A percentile compares a stretch with the other conserved stretches of the same genome.
Evolutionary conservation across 352 stramenopile species (phyloP).

Genomic region (Lagenidium sp.): DNA sequence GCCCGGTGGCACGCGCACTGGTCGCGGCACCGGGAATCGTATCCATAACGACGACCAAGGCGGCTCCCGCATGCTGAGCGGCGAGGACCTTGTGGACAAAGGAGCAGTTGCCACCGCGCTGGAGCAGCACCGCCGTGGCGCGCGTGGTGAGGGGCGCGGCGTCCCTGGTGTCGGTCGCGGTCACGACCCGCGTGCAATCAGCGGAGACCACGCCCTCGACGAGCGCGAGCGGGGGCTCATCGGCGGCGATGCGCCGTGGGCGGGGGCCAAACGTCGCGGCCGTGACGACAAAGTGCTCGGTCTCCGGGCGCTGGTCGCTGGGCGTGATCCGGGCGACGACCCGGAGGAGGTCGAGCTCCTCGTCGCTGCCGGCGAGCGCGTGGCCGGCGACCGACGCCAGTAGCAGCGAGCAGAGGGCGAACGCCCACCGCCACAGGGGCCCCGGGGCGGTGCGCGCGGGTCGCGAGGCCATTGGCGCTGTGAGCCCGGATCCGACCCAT

Average conservation of each 20-base stretch:
- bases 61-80: slow-evolving; percentile 19
- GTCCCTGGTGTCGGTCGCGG: slow-evolving; percentile 6
- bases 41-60: slow-evolving; percentile 41
- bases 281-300: slow-evolving; percentile 6
- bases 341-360: slow-evolving; percentile 9
- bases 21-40: slow-evolving; percentile 29
- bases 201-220: too few species aligned
- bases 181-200: slow-evolving; percentile 6
- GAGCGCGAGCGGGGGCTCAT: not conserved
- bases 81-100: slow-evolving; percentile 37
- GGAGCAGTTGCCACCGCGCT: slow-evolving; percentile 33
- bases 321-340: slow-evolving; percentile 2
- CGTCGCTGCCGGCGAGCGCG: not conserved
- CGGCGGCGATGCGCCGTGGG: not conserved
- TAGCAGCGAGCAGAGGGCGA: too few species aligned
- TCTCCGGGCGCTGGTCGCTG: not conserved
- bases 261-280: slow-evolving; percentile 8
- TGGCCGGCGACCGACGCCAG: too few species aligned
- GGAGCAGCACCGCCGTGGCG: slow-evolving; percentile 26
- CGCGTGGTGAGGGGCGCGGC: not conserved
- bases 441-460: too few species aligned
- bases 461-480: too few species aligned
- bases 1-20: slow-evolving; percentile 11
- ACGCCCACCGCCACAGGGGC: too few species aligned
- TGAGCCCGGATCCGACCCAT: too few species aligned